Evolutionary conservation across 306 rosid species (phyloP).

Genomic region (Vicia villosa): DNA sequence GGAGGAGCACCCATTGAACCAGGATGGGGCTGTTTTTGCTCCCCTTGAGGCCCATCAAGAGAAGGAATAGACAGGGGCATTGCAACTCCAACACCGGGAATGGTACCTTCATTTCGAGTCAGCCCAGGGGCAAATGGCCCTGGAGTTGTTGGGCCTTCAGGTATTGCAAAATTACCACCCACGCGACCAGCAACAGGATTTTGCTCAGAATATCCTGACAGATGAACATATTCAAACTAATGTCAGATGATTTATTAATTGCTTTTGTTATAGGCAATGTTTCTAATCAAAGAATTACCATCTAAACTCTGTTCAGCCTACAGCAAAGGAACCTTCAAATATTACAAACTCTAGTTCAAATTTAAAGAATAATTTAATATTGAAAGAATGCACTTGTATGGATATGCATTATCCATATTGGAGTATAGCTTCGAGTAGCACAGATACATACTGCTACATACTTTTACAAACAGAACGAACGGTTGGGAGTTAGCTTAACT

Average conservation of each 20-base stretch:
- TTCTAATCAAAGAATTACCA: slow-evolving; percentile 22
- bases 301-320: slow-evolving; percentile 17
- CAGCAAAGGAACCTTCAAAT: slow-evolving; percentile 18
- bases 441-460: not conserved
- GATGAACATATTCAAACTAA: slow-evolving; percentile 32
- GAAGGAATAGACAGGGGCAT: slow-evolving; percentile 81
- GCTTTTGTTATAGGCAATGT: not conserved
- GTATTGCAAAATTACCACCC: slow-evolving; percentile 64
- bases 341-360: slow-evolving; percentile 21
- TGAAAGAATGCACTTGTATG: not conserved
- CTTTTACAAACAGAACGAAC: not conserved
- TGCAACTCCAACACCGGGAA: slow-evolving; percentile 96
- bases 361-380: slow-evolving; percentile 15
- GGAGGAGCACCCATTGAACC: slow-evolving; percentile 91
- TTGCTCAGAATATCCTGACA: slow-evolving; percentile 85
- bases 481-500: not conserved
- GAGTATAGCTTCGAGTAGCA: slow-evolving; percentile 1
- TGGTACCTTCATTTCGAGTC: slow-evolving; percentile 90
- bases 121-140: slow-evolving; percentile 88
- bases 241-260: slow-evolving; percentile 25
- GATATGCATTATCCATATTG: not conserved
- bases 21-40: slow-evolving; percentile 77
- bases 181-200: slow-evolving; percentile 71
- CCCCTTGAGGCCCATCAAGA: slow-evolving; percentile 78
- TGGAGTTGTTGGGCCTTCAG: slow-evolving; percentile 90